Evolutionary conservation across 2,329 filamentous ascomycete genomes (phyloP), one percentile per base, ranked within the genome.

Genomic region (Scortechinia acanthostroma): DNA sequence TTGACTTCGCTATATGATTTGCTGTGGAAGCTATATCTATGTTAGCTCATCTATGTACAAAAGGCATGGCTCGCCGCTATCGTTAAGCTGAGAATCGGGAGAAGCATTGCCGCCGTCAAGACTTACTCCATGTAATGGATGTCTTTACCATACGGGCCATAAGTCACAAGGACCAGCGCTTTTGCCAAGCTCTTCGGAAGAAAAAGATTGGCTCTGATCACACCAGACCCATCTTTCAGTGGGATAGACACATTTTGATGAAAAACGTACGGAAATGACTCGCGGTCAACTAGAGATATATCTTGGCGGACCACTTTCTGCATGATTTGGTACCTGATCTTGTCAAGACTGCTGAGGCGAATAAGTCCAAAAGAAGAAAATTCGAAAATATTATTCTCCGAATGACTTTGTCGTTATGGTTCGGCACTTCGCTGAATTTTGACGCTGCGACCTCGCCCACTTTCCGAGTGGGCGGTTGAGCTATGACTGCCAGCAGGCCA

Each of bases 91-190:
- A 22, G 23, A 43, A 46, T 33, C 22, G 19, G 43, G 42, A 13
- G 13, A 44, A 48, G 4, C 42, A 25, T 17, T 30, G 33, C 15
- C 14, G 22, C 21, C 43, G 33, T 6, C 42, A 22, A 23, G 33
- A 42, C 59, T 51, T 50, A 65, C 62, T 66, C 61, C 46, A 64
- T 64, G 53, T 78, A 78, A 15, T 65, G 69, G 40, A 78, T 77
- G 50, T 78, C 74, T 51, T 80, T 79, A 43, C 75, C 75, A 49
- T 79, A 79, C 1, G 76, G 75, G 0, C 74, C 74, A 46, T 79
- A 79, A 1, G 74, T 78, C 6, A 76, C 69, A 22, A 79, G 49
- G 0, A 76, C 74, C 0, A 75, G 74, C 3, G 65, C 63, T 35
- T 49, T 54, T 4, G n/a, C 45, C 49, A 10, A 30, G 25, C 46